phyloP scores from a whole-genome alignment of 2,329 filamentous ascomycete genomes.

The Colletotrichum eleusines region DNA sequence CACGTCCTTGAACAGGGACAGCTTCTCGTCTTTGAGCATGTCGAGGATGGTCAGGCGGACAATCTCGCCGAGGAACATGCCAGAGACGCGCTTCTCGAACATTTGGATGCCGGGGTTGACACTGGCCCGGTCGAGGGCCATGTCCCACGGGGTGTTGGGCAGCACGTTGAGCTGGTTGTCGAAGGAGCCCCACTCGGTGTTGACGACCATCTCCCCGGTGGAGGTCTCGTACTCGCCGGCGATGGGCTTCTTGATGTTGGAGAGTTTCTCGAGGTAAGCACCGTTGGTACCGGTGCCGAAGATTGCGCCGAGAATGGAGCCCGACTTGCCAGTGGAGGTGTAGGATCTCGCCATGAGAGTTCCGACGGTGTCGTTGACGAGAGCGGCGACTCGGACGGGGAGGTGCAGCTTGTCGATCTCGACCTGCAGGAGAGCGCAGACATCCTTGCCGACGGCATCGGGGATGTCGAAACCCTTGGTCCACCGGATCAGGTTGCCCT shows the following conservation, averaged over 20 bases:
- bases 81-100: constrained; percentile 98
- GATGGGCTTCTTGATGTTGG: constrained; percentile 83
- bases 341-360: constrained; percentile 98
- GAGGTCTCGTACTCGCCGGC: constrained; percentile 79
- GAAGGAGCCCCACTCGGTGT: constrained; percentile 98
- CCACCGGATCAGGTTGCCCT: constrained; percentile 94
- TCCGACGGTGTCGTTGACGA: constrained; percentile 98
- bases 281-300: constrained; percentile 98
- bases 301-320: constrained; percentile 92
- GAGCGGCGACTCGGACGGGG: constrained; percentile 92
- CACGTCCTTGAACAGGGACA: constrained; percentile 81
- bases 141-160: constrained; percentile 87
- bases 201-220: constrained; percentile 96
- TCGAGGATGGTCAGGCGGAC: constrained; percentile 81
- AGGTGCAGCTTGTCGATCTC: constrained; percentile 90
- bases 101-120: constrained; percentile 96
- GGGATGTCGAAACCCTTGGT: constrained; percentile 98
- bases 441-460: constrained; percentile 94
- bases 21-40: constrained; percentile 75
- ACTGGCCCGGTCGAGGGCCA: constrained; percentile 80
- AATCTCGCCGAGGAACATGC: constrained; percentile 98
- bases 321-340: constrained; percentile 87
- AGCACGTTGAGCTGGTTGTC: constrained; percentile 93
- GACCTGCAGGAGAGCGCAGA: constrained; percentile 87
- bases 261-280: constrained; percentile 93